Base-by-base conservation (phyloP, 2,329 filamentous ascomycete genomes). In the Fusarium sp. region DNA sequence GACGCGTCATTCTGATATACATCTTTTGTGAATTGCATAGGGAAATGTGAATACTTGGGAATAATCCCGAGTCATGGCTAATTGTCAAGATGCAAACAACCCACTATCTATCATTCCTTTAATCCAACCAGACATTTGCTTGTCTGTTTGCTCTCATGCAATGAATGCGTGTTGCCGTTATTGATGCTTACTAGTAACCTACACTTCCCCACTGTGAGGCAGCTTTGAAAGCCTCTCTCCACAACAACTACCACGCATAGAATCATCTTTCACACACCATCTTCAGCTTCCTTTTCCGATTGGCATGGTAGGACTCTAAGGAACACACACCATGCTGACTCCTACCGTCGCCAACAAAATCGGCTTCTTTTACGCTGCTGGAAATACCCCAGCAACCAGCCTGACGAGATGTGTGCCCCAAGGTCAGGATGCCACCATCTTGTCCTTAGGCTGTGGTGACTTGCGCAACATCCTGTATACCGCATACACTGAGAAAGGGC, bases 401-500 rank as follows among this genome's bases (percentile, higher is more conserved):
- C 79, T 91, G 10, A 86, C 85, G 0, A 81, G 84, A 58, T 80
- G 82, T 37, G 72, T 90, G 3, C 87, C 88, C 0, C 85, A 85
- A 11, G 88, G 86, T 5, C 71, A 85, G n/a, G 81, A 88, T 75
- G 88, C 84, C 2, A 80, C 85, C 56, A 80, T 91, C 6, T 82
- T 92, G 18, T 83, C 88, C 1, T 83, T 92, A 4, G 89, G 87
- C 3, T 90, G 87, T 65, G 88, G 88, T 13, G 90, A 92, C 80
- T 81, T 87, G 50, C 85, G 89, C 14, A 88, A 89, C 70, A 84
- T 92, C 31, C 80, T 92, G 1, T 91, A 86, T 75, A 90, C 89
- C 0, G 76, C 83, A 2, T 88, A 87, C 71, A 77, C 80, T 2
- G 83, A 89, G 58, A 74, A 76, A 41, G 82, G 79, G 2, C 72